Evolutionary conservation across 139 green algal species (phyloP).

Genomic region (Chlamydomonas schloesseri): DNA sequence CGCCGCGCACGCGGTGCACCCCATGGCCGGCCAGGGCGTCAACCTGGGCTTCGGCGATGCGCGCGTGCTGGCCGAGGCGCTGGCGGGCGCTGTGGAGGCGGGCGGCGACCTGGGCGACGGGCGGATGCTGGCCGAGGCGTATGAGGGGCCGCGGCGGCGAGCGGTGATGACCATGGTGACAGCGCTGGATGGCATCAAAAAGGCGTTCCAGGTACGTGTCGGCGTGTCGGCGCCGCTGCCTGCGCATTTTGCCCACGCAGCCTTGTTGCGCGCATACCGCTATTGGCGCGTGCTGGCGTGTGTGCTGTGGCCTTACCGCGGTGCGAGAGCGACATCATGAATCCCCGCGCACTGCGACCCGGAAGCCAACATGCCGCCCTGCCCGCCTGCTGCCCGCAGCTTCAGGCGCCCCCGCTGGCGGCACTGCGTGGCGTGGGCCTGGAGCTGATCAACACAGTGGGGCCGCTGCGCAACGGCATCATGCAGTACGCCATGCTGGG

Average conservation of each 20-base stretch:
- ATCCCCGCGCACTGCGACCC: too few relatives aligned
- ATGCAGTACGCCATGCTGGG: constrained; percentile 82
- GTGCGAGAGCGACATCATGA: too few relatives aligned
- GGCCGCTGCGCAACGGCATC: constrained; percentile 66
- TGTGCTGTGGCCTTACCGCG: too few relatives aligned
- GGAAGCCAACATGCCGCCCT: too few relatives aligned
- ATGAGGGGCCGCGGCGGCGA: constrained; percentile 71
- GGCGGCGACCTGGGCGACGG: constrained; percentile 59
- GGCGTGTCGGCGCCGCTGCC: too few relatives aligned
- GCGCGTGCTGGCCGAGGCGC: constrained; percentile 58
- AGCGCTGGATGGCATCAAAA: constrained; percentile 72
- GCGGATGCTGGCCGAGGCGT: constrained; percentile 44
- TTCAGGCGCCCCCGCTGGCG: constrained; percentile 51
- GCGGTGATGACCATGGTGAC: constrained; percentile 76
- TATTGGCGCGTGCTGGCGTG: too few relatives aligned
- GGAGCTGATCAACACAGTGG: constrained; percentile 65
- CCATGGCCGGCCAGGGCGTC: constrained; percentile 83
- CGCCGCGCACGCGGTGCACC: constrained; percentile 85
- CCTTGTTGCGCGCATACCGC: too few relatives aligned
- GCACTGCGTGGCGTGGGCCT: constrained; percentile 68
- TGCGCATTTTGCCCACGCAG: too few relatives aligned
- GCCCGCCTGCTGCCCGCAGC: not conserved
- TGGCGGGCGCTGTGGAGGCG: constrained; percentile 63
- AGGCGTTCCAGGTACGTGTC: constrained; percentile 59
- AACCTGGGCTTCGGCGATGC: constrained; percentile 90